These are phyloP conservation scores for Rhodotorula paludigena DNA, from an alignment of 768 basidiomycete genomes.

Conservation along the genomic window DNA sequence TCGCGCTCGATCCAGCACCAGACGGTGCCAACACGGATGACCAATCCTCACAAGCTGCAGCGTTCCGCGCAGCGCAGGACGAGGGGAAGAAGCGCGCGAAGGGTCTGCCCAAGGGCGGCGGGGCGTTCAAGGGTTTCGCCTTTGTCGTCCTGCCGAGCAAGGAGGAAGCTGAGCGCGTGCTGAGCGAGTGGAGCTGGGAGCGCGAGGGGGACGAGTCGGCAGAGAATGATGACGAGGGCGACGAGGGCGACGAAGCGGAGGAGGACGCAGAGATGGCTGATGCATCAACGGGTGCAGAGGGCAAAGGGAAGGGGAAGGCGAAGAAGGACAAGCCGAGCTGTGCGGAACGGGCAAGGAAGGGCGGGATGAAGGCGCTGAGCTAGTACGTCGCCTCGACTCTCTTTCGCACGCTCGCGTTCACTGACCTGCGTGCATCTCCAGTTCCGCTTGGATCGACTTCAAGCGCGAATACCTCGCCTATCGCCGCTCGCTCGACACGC, in stretches of 20 bases:
- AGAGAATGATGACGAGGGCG: not conserved
- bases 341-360: not conserved
- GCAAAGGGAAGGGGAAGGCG: not conserved
- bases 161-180: constrained; percentile 18
- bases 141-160: constrained; percentile 21
- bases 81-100: not conserved
- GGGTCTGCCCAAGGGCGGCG: constrained; percentile 36
- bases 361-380: constrained; percentile 24
- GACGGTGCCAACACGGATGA: not conserved
- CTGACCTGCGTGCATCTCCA: not conserved
- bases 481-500: constrained; percentile 18
- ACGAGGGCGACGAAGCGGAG: not conserved
- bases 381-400: constrained; percentile 12
- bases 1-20: not conserved
- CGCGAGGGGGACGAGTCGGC: not conserved
- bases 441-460: constrained; percentile 30
- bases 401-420: not conserved
- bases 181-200: constrained; percentile 36
- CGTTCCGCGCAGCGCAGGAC: not conserved
- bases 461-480: constrained; percentile 40
- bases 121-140: constrained; percentile 40
- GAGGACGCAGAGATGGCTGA: constrained; percentile 5
- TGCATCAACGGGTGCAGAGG: not conserved
- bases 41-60: not conserved
- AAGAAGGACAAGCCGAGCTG: not conserved